Conservation (phyloP, 495 filamentous ascomycete genomes). For the Haplographium delicatum region DNA sequence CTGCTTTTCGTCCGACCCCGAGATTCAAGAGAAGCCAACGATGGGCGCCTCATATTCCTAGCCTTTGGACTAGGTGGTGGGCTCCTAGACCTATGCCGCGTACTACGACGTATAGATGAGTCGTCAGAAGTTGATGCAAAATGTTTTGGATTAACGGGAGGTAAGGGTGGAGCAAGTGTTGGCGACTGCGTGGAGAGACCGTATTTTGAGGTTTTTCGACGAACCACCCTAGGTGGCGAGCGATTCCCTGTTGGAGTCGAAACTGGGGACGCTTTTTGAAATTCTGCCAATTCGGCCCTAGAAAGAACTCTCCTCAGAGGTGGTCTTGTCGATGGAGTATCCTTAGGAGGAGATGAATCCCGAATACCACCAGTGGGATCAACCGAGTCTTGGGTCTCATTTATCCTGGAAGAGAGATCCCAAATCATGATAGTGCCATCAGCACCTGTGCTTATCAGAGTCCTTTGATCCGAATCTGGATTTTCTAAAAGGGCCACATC, state of each 20-base stretch:
- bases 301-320: slow-evolving; percentile 72
- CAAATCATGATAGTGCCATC: slow-evolving; percentile 88
- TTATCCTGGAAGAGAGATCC: slow-evolving; percentile 49
- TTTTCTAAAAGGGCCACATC: slow-evolving; percentile 68
- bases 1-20: slow-evolving; percentile 50
- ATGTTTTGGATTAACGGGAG: slow-evolving; percentile 17
- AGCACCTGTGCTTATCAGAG: slow-evolving; percentile 68
- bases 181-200: slow-evolving; percentile 20
- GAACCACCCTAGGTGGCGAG: slow-evolving; percentile 58
- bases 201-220: slow-evolving; percentile 39
- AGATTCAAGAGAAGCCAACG: slow-evolving; percentile 56
- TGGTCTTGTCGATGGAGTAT: slow-evolving; percentile 49
- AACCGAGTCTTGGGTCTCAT: slow-evolving; percentile 21
- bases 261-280: slow-evolving; percentile 53
- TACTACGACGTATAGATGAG: slow-evolving; percentile 9
- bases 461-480: slow-evolving; percentile 39
- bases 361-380: slow-evolving; percentile 27
- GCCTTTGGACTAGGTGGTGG: slow-evolving; percentile 30
- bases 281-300: slow-evolving; percentile 70
- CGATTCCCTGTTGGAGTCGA: slow-evolving; percentile 49
- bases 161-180: slow-evolving; percentile 20
- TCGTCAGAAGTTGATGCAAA: slow-evolving; percentile 19
- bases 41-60: slow-evolving; percentile 41
- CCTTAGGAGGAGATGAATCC: slow-evolving; percentile 31
- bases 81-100: slow-evolving; percentile 34